These are phyloP conservation scores for Ogataea pini DNA, from an alignment of 805 yeast species.

Conservation along the genomic window DNA sequence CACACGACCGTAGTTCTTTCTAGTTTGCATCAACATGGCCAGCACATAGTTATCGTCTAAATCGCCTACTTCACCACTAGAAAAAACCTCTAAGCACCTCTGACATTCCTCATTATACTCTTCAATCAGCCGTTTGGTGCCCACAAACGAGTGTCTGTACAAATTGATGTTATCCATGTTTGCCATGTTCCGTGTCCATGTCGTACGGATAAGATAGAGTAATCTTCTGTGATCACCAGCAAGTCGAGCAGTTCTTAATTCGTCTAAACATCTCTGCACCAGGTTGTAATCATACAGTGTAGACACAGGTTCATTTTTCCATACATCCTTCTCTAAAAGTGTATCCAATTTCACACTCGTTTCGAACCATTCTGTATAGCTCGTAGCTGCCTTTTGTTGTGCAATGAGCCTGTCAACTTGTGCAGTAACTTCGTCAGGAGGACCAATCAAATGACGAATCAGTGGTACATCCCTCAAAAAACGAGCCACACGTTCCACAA, in stretches of 20 bases:
- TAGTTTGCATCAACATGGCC: slow-evolving; percentile 80
- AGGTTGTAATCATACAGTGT: slow-evolving; percentile 73
- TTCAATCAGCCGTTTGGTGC: slow-evolving; percentile 82
- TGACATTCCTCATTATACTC: slow-evolving; percentile 82
- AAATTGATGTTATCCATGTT: slow-evolving; percentile 81
- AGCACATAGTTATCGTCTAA: slow-evolving; percentile 70
- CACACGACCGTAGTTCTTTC: slow-evolving; percentile 90
- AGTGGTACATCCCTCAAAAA: slow-evolving; percentile 36
- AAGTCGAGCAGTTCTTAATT: slow-evolving; percentile 60
- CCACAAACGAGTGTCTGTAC: slow-evolving; percentile 76
- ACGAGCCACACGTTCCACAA: slow-evolving; percentile 25
- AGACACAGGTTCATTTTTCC: slow-evolving; percentile 69
- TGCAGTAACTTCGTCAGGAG: slow-evolving; percentile 40
- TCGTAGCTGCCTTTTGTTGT: slow-evolving; percentile 49
- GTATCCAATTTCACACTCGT: slow-evolving; percentile 65
- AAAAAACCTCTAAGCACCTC: slow-evolving; percentile 41
- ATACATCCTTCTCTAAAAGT: slow-evolving; percentile 59
- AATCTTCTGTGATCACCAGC: slow-evolving; percentile 59
- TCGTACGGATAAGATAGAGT: slow-evolving; percentile 75
- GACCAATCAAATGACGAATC: slow-evolving; percentile 39
- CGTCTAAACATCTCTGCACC: slow-evolving; percentile 51
- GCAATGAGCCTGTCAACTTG: slow-evolving; percentile 40
- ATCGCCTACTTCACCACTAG: slow-evolving; percentile 36
- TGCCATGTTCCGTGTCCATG: slow-evolving; percentile 83
- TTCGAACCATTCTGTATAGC: slow-evolving; percentile 63